These are phyloP conservation scores for Rhododendron griersonianum DNA, from an alignment of 148 eudicot genomes.

Conservation along the genomic window DNA sequence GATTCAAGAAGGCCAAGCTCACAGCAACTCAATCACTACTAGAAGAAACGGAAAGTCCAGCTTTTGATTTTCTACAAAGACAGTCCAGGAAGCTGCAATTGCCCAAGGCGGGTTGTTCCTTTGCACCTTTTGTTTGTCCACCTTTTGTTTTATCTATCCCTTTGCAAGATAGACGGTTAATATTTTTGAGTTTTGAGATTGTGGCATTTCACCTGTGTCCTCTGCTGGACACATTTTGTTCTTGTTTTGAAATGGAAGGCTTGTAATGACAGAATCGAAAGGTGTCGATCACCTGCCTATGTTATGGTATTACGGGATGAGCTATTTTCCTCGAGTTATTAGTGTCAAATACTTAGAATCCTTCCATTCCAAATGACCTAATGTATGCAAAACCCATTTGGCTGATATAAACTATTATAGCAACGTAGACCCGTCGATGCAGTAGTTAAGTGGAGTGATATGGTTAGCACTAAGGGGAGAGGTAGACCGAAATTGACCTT, in stretches of 20 bases:
- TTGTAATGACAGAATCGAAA: not conserved
- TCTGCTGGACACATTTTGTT: no score
- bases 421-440: no score
- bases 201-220: not conserved
- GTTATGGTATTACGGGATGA: not conserved
- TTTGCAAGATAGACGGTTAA: not conserved
- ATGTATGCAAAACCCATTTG: not conserved
- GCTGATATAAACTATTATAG: not conserved
- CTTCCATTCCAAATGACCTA: not conserved
- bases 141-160: not conserved
- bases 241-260: not conserved
- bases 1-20: constrained; percentile 71
- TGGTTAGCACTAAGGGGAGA: no score
- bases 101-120: not conserved
- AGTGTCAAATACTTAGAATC: not conserved
- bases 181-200: not conserved
- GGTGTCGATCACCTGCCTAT: not conserved
- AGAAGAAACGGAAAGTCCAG: constrained; percentile 43
- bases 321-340: not conserved
- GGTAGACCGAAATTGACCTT: no score
- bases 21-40: constrained; percentile 46
- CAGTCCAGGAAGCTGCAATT: not conserved
- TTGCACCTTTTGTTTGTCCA: not conserved
- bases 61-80: constrained; percentile 26
- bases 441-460: no score